Evolutionary conservation across 106 monocot species (phyloP).

Genomic region (Phalaenopsis aphrodite): DNA sequence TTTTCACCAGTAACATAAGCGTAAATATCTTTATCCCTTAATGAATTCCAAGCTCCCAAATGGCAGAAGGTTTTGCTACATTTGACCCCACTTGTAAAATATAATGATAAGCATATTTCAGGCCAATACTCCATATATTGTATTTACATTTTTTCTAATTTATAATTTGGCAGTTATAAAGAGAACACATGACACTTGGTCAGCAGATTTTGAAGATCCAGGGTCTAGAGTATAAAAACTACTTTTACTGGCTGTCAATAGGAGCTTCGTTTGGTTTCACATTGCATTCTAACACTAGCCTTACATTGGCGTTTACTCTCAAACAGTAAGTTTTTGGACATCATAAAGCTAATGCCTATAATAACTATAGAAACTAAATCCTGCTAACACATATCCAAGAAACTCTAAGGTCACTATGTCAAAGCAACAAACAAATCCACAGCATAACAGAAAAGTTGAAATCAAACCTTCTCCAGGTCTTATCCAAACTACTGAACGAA

Average conservation of each 20-base stretch:
- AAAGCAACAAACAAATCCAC: constrained; percentile 10
- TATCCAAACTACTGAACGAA: too few species aligned
- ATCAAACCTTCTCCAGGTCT: too few species aligned
- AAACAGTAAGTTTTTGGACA: constrained; percentile 15
- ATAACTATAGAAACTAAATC: background rate
- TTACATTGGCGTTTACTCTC: constrained; percentile 27
- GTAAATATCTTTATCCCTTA: constrained; percentile 9
- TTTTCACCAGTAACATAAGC: constrained; percentile 15
- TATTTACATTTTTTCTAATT: background rate
- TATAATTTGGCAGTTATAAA: constrained; percentile 14
- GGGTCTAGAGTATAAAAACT: constrained; percentile 20
- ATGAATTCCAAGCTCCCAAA: constrained; percentile 18
- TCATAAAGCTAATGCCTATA: background rate
- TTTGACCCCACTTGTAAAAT: too few species aligned
- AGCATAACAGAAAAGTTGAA: background rate
- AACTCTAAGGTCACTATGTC: constrained; percentile 30
- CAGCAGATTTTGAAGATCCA: constrained; percentile 21
- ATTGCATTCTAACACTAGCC: constrained; percentile 30
- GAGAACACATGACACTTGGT: constrained; percentile 26
- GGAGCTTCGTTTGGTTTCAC: constrained; percentile 26
- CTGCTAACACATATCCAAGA: constrained; percentile 18
- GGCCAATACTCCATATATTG: too few species aligned
- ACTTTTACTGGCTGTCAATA: constrained; percentile 45
- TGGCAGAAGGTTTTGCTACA: constrained; percentile 18
- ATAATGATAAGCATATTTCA: too few species aligned